Base-by-base conservation (phyloP, 2,329 filamentous ascomycete species). In the Nigrograna mackinnonii region DNA sequence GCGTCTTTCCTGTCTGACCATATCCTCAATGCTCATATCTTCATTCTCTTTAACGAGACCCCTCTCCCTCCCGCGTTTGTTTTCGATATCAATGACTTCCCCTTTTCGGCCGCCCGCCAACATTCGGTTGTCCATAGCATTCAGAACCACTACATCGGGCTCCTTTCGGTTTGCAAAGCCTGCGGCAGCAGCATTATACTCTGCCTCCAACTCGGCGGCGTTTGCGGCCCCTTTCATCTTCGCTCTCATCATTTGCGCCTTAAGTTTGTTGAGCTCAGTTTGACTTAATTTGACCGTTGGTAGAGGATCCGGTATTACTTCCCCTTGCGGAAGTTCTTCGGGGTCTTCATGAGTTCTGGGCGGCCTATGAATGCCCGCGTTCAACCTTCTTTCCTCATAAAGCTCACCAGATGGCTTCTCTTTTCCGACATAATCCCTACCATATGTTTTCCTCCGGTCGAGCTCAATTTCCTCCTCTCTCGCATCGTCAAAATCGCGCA, bases 11-110 rank as follows among this genome's bases (percentile, higher is more conserved):
- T 97, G 91, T 20, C 90, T 84, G 14, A 99, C 84, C 94, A 99
- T 99, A 67, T 99, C 94, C 40, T 95, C 91, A 46, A 99, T 87
- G 21, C 78, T 86, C 91, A 99, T 97, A 57, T 97, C 91, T 39
- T 95, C 88, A 62, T 97, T 97, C 52, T 94, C 90, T 55, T 89
- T 83, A 5, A 99, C 87, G 6, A 84, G 79, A 1, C 92, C 94
- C 40, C 91, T 84, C 67, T 96, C 91, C 5, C 83, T 80, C 3
- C 91, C 92, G 35, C 91, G 83, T 61, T 87, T 94, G 44, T 83
- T 95, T 19, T 86, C 82, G 6, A 96, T 76, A 0, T 82, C 74
- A 55, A 85, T 91, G 42, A 92, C 87, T 69, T 97, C 94, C 37
- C 79, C 79, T 33, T 79, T 74, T n/a, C 80, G 76, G 35, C 79